Conservation (phyloP, 2,329 filamentous ascomycete species). For the Emmonsiellopsis sp. region DNA sequence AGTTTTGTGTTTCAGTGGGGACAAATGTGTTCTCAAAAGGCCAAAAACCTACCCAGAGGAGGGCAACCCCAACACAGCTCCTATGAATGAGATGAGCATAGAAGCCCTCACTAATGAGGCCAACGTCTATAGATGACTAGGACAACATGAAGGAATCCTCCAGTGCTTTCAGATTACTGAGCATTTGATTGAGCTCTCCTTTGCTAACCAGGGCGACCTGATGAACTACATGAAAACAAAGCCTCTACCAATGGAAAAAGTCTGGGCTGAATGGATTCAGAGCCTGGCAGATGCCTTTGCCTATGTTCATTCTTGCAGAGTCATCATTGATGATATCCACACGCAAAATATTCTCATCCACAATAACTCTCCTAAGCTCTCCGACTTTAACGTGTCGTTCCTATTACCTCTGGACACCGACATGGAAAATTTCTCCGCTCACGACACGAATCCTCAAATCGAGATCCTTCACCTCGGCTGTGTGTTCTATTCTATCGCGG, state of each 20-base stretch:
- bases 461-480: slow-evolving; percentile 1
- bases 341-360: neutral
- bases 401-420: slow-evolving; percentile 3
- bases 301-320: slow-evolving; percentile 4
- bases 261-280: neutral
- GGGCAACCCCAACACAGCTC: neutral
- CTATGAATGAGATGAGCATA: neutral
- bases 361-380: neutral
- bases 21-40: neutral
- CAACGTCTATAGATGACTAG: neutral
- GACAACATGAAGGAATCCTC: slow-evolving; percentile 1
- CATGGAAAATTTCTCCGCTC: slow-evolving; percentile 1
- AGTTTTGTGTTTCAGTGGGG: neutral
- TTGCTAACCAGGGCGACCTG: slow-evolving; percentile 2
- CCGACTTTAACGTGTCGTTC: neutral
- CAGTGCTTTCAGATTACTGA: neutral
- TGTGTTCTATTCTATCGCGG: slow-evolving; percentile 4
- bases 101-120: neutral
- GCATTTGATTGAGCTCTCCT: neutral
- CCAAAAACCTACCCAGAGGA: slow-evolving; percentile 1
- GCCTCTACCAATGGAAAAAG: neutral
- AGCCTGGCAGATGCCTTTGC: neutral
- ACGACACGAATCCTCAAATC: neutral
- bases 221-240: slow-evolving; percentile 1
- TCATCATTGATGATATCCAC: slow-evolving; percentile 1